Base-by-base conservation (phyloP, 345 rosid species). In the Citrus medica region DNA sequence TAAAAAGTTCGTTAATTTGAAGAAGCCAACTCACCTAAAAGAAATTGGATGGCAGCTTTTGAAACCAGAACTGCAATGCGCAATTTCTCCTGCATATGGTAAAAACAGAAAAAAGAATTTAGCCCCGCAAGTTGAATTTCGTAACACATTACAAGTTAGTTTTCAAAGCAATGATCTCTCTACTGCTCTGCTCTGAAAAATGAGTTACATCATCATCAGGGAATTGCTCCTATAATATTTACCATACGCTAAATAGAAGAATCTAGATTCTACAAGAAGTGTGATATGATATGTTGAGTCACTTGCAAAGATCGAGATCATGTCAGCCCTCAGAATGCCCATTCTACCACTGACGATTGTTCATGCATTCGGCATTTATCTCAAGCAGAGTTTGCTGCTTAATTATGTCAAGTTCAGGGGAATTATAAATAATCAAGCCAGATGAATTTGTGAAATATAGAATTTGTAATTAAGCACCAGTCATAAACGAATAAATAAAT, bases 21-120 rank as follows among this genome's bases (percentile, higher is more conserved):
- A 79, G 32, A 67, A 79, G 69, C 69, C 9, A n/a, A 12, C 84
- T 82, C 76, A 90, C 98, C 97, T 86, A 85, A 84, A 79, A 93
- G 87, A 79, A 91, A 92, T 51, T 93, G 98, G 82, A 92, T 82
- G 19, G 97, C 98, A 16, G 98, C 98, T 87, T 95, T 93, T 3
- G 98, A 95, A 48, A 93, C 98, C 27, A 95, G 86, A 78, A 95
- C 97, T 12, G 98, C 97, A 67, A 95, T 75, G 86, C 98, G 88
- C 78, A 93, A 51, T 58, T 95, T 95, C 83, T 95, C 97, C 98
- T 95, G 86, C 78, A 84, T 46, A 46, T 77, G 12, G 51, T 59
- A 59, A 62, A 46, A 17, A 66, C 16, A 33, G 46, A 46, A 5
- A 4, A 21, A 32, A 3, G 53, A 5, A 10, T 64, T 30, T 8